These are phyloP conservation scores for Kazachstania psychrophila DNA, from an alignment of 805 yeast genomes.

Conservation along the genomic window DNA sequence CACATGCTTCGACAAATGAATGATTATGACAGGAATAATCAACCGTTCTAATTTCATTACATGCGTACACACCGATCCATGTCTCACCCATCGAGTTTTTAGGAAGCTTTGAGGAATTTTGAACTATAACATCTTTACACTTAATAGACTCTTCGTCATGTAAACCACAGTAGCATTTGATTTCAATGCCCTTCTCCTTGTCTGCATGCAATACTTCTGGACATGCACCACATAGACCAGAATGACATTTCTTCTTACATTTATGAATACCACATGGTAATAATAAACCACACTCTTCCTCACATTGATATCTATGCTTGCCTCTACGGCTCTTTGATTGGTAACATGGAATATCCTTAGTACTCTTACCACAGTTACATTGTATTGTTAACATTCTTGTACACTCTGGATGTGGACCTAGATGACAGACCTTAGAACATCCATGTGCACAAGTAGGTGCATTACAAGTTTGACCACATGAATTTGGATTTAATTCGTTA, in stretches of 20 bases:
- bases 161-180: slow-evolving; percentile 71
- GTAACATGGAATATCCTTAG: slow-evolving; percentile 62
- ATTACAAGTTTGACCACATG: slow-evolving; percentile 80
- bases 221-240: slow-evolving; percentile 78
- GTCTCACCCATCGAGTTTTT: slow-evolving; percentile 21
- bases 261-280: slow-evolving; percentile 66
- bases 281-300: slow-evolving; percentile 46
- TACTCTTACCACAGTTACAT: slow-evolving; percentile 66
- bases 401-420: slow-evolving; percentile 81
- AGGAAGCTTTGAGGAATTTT: slow-evolving; percentile 26
- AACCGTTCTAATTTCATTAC: slow-evolving; percentile 37
- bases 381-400: slow-evolving; percentile 59
- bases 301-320: slow-evolving; percentile 35
- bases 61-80: slow-evolving; percentile 47
- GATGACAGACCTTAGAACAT: slow-evolving; percentile 72
- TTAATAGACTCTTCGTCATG: slow-evolving; percentile 31
- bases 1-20: slow-evolving; percentile 46
- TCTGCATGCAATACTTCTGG: slow-evolving; percentile 31
- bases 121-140: slow-evolving; percentile 38
- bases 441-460: slow-evolving; percentile 60
- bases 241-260: slow-evolving; percentile 59
- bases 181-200: slow-evolving; percentile 13
- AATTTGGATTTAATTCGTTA: slow-evolving; percentile 59
- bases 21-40: slow-evolving; percentile 53
- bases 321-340: slow-evolving; percentile 58